Evolutionary conservation across 2,329 filamentous ascomycete genomes (phyloP).

Genomic region (Aspergillus udagawae): DNA sequence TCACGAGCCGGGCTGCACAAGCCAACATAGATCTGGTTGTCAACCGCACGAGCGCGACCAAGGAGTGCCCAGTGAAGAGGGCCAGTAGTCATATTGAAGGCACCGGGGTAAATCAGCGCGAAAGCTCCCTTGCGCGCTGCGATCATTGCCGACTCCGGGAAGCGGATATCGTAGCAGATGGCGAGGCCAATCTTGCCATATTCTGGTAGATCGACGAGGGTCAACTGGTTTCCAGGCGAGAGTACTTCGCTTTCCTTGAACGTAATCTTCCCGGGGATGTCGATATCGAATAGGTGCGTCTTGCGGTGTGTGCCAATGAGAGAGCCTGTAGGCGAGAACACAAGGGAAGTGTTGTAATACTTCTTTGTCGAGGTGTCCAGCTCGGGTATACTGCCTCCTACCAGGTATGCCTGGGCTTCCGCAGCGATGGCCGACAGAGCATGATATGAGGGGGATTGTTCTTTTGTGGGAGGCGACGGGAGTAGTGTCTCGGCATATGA

Average conservation of each 20-base stretch:
- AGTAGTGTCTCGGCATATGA: slow-evolving; percentile 86
- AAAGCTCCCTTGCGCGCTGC: slow-evolving; percentile 85
- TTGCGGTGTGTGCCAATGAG: slow-evolving; percentile 88
- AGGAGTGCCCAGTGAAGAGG: slow-evolving; percentile 86
- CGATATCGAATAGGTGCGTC: slow-evolving; percentile 94
- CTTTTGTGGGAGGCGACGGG: slow-evolving; percentile 66
- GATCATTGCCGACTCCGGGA: slow-evolving; percentile 88
- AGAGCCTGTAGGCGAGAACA: slow-evolving; percentile 73
- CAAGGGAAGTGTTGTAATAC: slow-evolving; percentile 87
- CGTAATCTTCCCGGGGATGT: slow-evolving; percentile 89
- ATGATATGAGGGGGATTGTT: slow-evolving; percentile 78
- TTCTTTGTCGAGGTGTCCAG: slow-evolving; percentile 61
- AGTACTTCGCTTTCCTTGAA: slow-evolving; percentile 91
- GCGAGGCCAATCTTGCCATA: slow-evolving; percentile 84
- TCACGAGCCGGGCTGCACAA: slow-evolving; percentile 89
- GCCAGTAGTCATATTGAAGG: slow-evolving; percentile 93
- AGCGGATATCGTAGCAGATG: slow-evolving; percentile 97
- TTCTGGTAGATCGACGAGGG: slow-evolving; percentile 78
- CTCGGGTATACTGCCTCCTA: slow-evolving; percentile 93
- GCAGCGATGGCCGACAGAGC: slow-evolving; percentile 75
- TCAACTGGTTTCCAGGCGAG: slow-evolving; percentile 77
- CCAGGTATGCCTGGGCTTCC: slow-evolving; percentile 73
- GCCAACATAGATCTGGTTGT: slow-evolving; percentile 92
- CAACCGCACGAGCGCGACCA: slow-evolving; percentile 76
- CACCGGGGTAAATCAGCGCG: slow-evolving; percentile 86